Evolutionary conservation across 2,329 filamentous ascomycete species (phyloP), one percentile per base, ranked within the genome.

Genomic region (Pleoardoris graminearum): DNA sequence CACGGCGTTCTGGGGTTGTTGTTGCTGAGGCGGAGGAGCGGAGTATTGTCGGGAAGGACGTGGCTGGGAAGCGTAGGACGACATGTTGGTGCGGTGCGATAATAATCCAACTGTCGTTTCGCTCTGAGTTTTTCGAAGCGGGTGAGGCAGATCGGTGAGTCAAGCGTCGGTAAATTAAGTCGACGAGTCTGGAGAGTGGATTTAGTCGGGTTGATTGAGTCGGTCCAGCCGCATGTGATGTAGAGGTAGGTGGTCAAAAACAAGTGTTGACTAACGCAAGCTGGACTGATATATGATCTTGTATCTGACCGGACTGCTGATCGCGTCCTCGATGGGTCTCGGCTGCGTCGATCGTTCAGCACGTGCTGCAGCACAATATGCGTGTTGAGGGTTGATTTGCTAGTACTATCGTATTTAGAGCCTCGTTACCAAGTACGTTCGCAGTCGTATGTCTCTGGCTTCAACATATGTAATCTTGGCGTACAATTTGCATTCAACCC

Each of bases 241-340:
- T 25, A 36, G 19, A 46, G 19, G 10, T 12, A 3, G 43, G 4
- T 32, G 14, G 5, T 27, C 25, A 27, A 27, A 8, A 36, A n/a
- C 16, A 16, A 17, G 8, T 16, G 33, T n/a, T 36, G 12, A n/a
- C 33, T 17, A 27, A 27, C 16, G 14, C 43, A 36, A 21, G 43
- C 32, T 27, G 32, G 19, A 19, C 8, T 27, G 32, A 25, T 46
- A 47, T 47, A 47, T 47, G 33, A 38, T 30, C 22, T 47, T 7
- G 25, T n/a, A 27, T 27, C n/a, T 21, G 3, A 14, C 11, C 11
- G 19, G 29, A 11, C 14, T 7, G 43, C 19, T 35, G 30, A 46
- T 46, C 43, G 27, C 21, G 21, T 7, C 16, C 38, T 16, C 10
- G 21, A 23, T 23, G 17, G 14, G 37, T 39, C 42, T 27, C 38